A percentile compares a stretch with the other conserved stretches of the same genome.
Conservation (phyloP, 257 asterid genomes). For the Solanum ahanhuiri region DNA sequence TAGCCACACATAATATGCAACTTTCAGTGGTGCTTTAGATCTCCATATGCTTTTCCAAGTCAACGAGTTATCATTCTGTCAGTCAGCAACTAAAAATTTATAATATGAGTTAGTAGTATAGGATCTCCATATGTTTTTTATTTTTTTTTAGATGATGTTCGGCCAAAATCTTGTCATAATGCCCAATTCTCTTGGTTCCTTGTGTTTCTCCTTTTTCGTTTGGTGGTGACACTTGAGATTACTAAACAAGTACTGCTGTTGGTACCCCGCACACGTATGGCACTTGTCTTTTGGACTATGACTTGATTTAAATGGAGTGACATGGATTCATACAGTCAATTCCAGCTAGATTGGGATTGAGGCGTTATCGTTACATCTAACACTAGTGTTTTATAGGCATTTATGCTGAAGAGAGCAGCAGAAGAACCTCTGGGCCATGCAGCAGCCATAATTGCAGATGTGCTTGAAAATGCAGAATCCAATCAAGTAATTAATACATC, state of each 20-base stretch:
- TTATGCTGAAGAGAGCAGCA: constrained; percentile 94
- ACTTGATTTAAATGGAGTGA: background rate
- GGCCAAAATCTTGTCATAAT: background rate
- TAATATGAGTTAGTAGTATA: background rate
- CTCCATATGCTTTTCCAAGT: background rate
- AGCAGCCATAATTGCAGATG: constrained; percentile 82
- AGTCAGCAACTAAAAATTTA: background rate
- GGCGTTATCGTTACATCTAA: background rate
- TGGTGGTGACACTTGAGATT: background rate
- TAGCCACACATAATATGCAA: background rate
- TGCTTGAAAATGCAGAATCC: constrained; percentile 84
- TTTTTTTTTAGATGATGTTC: background rate
- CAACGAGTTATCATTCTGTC: background rate
- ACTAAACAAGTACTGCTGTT: background rate
- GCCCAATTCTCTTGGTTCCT: background rate
- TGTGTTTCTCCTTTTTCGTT: background rate
- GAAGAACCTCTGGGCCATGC: constrained; percentile 99
- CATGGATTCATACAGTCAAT: background rate
- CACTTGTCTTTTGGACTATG: background rate
- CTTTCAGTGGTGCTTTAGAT: background rate
- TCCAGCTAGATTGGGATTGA: background rate
- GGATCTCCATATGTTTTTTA: background rate
- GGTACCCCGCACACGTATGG: background rate
- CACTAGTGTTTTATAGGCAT: constrained; percentile 40
- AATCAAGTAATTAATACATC: constrained; percentile 63